Conservation (phyloP, 257 asterid genomes). For the Perilla frutescens region DNA sequence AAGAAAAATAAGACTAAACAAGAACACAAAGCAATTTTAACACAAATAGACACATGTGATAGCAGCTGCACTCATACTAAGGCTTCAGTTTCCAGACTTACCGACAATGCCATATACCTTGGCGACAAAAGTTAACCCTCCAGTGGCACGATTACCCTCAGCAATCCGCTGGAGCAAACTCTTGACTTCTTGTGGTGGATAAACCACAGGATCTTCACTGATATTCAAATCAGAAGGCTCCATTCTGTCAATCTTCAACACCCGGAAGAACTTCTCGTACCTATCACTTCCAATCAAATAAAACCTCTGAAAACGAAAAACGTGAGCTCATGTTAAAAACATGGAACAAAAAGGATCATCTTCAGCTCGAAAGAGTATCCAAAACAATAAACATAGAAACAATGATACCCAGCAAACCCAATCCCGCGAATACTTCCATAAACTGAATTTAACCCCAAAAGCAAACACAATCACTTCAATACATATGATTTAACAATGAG, state of each 20-base stretch:
- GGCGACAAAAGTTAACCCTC: conserved; percentile 87
- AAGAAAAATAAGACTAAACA: conserved; percentile 22
- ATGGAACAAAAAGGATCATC: conserved; percentile 20
- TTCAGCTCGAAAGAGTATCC: not conserved
- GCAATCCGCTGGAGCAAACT: conserved; percentile 89
- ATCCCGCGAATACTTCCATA: not conserved
- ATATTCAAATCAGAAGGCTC: conserved; percentile 93
- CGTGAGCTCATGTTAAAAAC: not conserved
- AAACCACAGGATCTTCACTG: conserved; percentile 97
- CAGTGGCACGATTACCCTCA: conserved; percentile 98
- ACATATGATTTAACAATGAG: conserved; percentile 15
- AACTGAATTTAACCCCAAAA: conserved; percentile 13
- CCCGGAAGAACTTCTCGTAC: conserved; percentile 80
- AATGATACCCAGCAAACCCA: not conserved
- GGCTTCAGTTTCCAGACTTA: conserved; percentile 45
- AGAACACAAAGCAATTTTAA: not conserved
- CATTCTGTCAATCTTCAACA: conserved; percentile 93
- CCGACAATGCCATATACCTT: conserved; percentile 99
- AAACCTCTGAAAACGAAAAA: conserved; percentile 65
- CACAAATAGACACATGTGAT: conserved; percentile 15
- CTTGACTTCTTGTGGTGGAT: conserved; percentile 90
- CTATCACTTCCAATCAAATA: conserved; percentile 97
- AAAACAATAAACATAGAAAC: conserved; percentile 15
- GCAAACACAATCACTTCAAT: conserved; percentile 19
- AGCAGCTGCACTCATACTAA: conserved; percentile 29